Evolutionary conservation across 129 eudicot species (phyloP), one percentile per base, ranked within the genome.

Genomic region (Logfia minima): DNA sequence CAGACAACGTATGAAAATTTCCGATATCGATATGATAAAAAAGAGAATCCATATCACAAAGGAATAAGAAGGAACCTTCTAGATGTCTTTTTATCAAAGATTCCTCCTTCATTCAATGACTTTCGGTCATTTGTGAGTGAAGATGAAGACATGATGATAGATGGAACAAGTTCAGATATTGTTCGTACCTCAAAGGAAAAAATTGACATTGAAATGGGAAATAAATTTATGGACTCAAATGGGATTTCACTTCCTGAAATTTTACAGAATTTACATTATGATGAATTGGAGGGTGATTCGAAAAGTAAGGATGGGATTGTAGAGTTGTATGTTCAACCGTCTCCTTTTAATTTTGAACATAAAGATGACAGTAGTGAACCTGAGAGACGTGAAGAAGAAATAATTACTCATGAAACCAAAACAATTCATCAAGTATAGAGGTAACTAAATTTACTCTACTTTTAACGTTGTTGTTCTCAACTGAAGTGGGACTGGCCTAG

Each of bases 1-100:
- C 93, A 95, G 97, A 91, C 97, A 62, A 92, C 99, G 8, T 95
- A 95, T 63, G 97, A 95, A 85, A 94, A 95, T 75, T 91, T 92
- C 72, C 86, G 99, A 68, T 86, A 86, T 66, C 84, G 88, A 69
- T 95, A 95, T 70, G 97, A 89, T 82, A 89, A 85, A 53, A 91
- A 82, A 84, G 94, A 88, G 84, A 95, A 95, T 79, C 99, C 99
- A 62, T 88, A 91, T 84, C 87, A 95, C 86, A 85, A 37, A 68
- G 97, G 99, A 81, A 80, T 79, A 68, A 23, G 88, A 35, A 58
- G 84, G 55, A 95, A 95, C 77, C 83, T 95, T 73, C 24, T 29
- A 77, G 97, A 95, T 85, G 86, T 88, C 6, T 87, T 95, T 66
- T 72, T 89, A 59, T 83, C 92, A 23, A 92, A 66, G 80, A 89